Base-by-base conservation (phyloP, 106 monocot genomes). In the Vanilla planifolia region DNA sequence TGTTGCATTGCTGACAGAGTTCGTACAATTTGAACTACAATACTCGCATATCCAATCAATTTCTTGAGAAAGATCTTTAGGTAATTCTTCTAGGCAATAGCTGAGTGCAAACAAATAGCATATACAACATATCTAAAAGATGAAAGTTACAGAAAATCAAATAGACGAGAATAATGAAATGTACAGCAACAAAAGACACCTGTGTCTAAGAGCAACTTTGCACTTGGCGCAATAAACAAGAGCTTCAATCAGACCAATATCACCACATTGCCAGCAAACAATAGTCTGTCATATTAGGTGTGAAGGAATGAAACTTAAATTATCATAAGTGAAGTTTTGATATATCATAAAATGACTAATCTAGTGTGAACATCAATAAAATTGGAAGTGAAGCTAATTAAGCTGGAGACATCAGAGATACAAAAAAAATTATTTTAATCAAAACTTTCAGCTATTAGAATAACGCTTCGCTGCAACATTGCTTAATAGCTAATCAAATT, bases 221-320 rank as follows among this genome's bases (percentile, higher is more conserved):
- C 67, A 68, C 20, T 45, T 17, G 8, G 10, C 32, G 58, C 67
- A 68, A 21, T 30, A 68, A 55, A 58, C 19, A 21, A 68, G 57
- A 33, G 57, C 43, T 17, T 58, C 67, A 5, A 13, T 9, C 42
- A 43, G 41, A 23, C 68, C 68, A 19, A 10, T 40, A 5, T 14
- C 39, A 39, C 67, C 67, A 59, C 67, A 68, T 46, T 11, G 33
- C 25, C 29, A 56, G 44, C 67, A 68, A 43, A 51, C 51, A 0
- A 24, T 51, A 21, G 7, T 24, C 51, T 51, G 7, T 10, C 5
- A 21, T 51, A 37, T 37, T 10, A 37, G n/a, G n/a, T n/a, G n/a
- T n/a, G n/a, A n/a, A n/a, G n/a, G n/a, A n/a, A n/a, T n/a, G n/a
- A n/a, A n/a, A n/a, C n/a, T n/a, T n/a, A n/a, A n/a, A n/a, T n/a